These are phyloP conservation scores for Solanum habrochaites DNA, from an alignment of 257 asterid genomes.

Conservation along the genomic window DNA sequence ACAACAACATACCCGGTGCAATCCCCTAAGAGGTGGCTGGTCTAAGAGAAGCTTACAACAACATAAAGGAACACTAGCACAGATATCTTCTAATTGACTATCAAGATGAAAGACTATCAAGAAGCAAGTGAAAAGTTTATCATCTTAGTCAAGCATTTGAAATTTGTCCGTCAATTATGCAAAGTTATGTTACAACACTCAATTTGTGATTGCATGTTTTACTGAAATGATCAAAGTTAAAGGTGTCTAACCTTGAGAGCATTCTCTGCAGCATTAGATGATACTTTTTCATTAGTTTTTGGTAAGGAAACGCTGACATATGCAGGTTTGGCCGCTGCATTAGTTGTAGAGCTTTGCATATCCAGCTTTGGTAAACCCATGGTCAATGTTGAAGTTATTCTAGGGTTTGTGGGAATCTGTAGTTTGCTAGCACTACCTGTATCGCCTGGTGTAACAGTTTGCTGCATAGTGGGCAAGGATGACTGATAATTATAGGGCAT, in stretches of 20 bases:
- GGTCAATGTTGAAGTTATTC: slow-evolving; percentile 70
- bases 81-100: neutral
- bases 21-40: neutral
- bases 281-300: slow-evolving; percentile 39
- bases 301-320: slow-evolving; percentile 62
- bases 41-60: neutral
- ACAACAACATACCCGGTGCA: neutral
- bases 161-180: neutral
- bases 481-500: slow-evolving; percentile 54
- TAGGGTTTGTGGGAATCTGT: slow-evolving; percentile 96
- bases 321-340: slow-evolving; percentile 52
- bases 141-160: neutral
- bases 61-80: neutral
- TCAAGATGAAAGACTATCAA: neutral
- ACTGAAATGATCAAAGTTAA: neutral
- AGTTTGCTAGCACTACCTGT: slow-evolving; percentile 47
- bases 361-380: slow-evolving; percentile 41
- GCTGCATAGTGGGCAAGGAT: slow-evolving; percentile 46
- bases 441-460: slow-evolving; percentile 44
- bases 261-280: slow-evolving; percentile 43
- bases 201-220: neutral
- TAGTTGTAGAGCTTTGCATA: slow-evolving; percentile 37
- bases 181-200: neutral
- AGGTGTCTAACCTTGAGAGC: slow-evolving; percentile 50
- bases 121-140: neutral